Evolutionary conservation across 2,329 filamentous ascomycete genomes (phyloP).

Genomic region (Fusarium acutatum): DNA sequence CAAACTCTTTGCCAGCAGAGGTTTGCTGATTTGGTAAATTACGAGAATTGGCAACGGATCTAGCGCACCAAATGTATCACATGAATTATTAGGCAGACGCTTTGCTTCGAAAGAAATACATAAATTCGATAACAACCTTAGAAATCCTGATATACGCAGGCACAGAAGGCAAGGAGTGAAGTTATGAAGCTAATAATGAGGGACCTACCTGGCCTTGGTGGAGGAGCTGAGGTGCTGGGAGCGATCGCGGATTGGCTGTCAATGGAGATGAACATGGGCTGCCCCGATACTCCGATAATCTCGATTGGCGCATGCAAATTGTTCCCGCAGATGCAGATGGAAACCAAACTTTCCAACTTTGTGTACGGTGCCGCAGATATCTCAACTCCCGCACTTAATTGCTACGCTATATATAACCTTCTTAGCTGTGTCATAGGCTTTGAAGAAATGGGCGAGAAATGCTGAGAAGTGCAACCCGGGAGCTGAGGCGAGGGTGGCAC

Average conservation of each 20-base stretch:
- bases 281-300: slow-evolving; percentile 20
- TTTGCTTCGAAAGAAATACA: background rate
- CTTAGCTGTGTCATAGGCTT: background rate
- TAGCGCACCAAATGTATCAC: background rate
- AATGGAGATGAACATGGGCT: background rate
- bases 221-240: background rate
- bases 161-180: background rate
- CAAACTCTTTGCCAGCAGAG: background rate
- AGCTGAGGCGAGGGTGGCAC: slow-evolving; percentile 44
- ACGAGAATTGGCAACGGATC: background rate
- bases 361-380: background rate
- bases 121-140: background rate
- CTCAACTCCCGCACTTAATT: background rate
- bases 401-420: background rate
- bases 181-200: background rate
- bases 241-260: slow-evolving; percentile 3
- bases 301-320: slow-evolving; percentile 41
- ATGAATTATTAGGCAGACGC: background rate
- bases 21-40: background rate
- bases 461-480: slow-evolving; percentile 47
- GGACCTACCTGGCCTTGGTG: background rate
- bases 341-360: background rate
- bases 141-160: background rate
- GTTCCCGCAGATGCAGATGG: background rate
- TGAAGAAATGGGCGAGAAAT: slow-evolving; percentile 49